Percentiles rank a stretch among this genome's conserved stretches.
Evolutionary conservation across 805 yeast genomes (phyloP).

Genomic region (Yarrowia sp.): DNA sequence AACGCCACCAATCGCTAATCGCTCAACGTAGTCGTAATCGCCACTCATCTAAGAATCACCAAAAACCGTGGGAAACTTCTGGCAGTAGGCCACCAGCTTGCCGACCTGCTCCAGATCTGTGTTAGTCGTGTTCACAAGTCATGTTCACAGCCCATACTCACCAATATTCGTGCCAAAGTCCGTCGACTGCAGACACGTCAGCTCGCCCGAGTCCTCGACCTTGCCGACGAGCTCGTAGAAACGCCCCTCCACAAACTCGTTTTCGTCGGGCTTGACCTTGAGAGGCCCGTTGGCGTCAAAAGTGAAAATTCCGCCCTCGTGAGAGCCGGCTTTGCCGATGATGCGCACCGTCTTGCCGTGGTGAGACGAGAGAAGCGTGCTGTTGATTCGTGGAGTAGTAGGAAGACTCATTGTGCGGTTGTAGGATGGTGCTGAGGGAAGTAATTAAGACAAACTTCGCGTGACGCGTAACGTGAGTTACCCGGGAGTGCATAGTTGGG

Average conservation of each 20-base stretch:
- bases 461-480: slow-evolving; percentile 25
- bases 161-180: slow-evolving; percentile 34
- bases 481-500: background rate
- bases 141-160: too few relatives aligned
- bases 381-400: slow-evolving; percentile 38
- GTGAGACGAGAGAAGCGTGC: slow-evolving; percentile 33
- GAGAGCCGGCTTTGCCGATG: slow-evolving; percentile 38
- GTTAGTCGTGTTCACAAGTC: too few relatives aligned
- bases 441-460: background rate
- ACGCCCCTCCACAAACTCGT: slow-evolving; percentile 33
- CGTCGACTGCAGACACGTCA: slow-evolving; percentile 33
- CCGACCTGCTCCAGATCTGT: slow-evolving; percentile 4
- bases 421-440: background rate
- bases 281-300: slow-evolving; percentile 40
- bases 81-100: slow-evolving; percentile 9
- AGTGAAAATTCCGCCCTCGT: slow-evolving; percentile 33
- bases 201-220: slow-evolving; percentile 36
- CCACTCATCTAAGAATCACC: background rate
- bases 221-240: slow-evolving; percentile 41
- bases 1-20: too few relatives aligned
- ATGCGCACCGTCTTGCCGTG: slow-evolving; percentile 36
- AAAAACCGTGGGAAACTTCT: slow-evolving; percentile 3
- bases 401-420: slow-evolving; percentile 1
- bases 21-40: background rate
- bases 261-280: slow-evolving; percentile 32